Base-by-base conservation (phyloP, 1,139 yeast genomes). In the Blastobotrys raffinosifermentans region DNA sequence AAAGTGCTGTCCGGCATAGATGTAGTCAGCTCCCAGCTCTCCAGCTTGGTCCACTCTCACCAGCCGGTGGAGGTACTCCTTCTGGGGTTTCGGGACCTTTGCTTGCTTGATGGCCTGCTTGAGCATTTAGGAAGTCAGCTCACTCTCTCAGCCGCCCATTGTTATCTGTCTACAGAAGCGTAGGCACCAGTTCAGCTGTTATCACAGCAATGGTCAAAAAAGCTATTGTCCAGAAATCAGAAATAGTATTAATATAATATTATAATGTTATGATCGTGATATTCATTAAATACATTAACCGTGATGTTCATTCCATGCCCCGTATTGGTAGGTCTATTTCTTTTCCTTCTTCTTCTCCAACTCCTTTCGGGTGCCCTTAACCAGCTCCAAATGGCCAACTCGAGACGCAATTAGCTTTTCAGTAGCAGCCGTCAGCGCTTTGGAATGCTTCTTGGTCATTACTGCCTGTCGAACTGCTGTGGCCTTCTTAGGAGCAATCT, bases 31-130 rank as follows among this genome's bases (percentile, higher is more conserved):
- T 2, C 97, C 99, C n/a, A 91, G 72, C 58, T 91, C 99, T 26
- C 99, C 99, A 1, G 98, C 96, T 60, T 91, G 98, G 55, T 91
- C 97, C 6, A 91, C 98, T 37, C 98, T 69, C 18, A 91, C 75
- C 1, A 80, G 79, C 42, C 91, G 64, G 41, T 84, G 86, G 19
- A 87, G 68, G 46, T 72, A 84, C 1, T 87, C 87, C 45, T 67
- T 67, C 35, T 57, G 60, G 1, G 50, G 43, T 14, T 41, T 41
- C 4, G 54, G 46, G 19, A 48, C 45, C 26, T 37, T 39, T 7
- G 51, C 26, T 18, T 34, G 21, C 26, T 41, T 37, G 5, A 50
- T 42, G 5, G 54, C 54, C 26, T 47, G 52, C 32, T 35, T 36
- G 14, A 50, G 45, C 49, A 46, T 47, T 15, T n/a, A n/a, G n/a